Percentiles rank a stretch among this genome's conserved stretches.
These are phyloP conservation scores for Fonsecaea monophora DNA, from an alignment of 2,329 filamentous ascomycete genomes.

Conservation along the genomic window DNA sequence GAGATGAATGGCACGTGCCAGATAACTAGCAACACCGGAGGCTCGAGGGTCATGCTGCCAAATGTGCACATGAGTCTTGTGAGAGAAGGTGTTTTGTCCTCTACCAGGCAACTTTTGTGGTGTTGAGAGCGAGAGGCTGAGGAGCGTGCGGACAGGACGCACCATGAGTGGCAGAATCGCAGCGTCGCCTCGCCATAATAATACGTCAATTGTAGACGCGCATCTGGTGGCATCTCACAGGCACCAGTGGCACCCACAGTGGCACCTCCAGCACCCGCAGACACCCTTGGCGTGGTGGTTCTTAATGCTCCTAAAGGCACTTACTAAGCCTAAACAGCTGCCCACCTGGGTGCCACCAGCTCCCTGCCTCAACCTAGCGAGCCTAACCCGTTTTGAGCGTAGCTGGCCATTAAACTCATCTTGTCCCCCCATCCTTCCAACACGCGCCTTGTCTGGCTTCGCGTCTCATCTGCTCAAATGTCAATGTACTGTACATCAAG, in stretches of 20 bases:
- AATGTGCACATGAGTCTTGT: slow-evolving; percentile 17
- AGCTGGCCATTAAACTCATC: background rate
- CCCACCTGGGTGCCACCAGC: background rate
- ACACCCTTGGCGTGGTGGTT: background rate
- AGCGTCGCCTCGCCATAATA: background rate
- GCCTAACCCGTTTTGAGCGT: background rate
- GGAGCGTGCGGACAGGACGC: slow-evolving; percentile 21
- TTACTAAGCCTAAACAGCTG: background rate
- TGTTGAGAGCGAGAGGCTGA: slow-evolving; percentile 14
- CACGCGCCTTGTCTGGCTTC: background rate
- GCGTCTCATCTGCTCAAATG: slow-evolving; percentile 2
- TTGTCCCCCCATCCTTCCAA: slow-evolving; percentile 1
- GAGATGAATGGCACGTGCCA: slow-evolving; percentile 25
- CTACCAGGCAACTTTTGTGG: background rate
- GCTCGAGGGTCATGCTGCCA: slow-evolving; percentile 21
- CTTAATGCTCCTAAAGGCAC: background rate
- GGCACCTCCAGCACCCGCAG: background rate
- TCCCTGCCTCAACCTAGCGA: background rate
- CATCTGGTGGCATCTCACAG: background rate
- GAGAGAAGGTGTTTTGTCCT: background rate
- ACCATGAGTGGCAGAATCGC: slow-evolving; percentile 24
- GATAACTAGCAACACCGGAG: slow-evolving; percentile 9
- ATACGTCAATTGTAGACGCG: slow-evolving; percentile 8
- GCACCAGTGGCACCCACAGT: background rate
- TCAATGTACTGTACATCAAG: background rate